phyloP scores from a whole-genome alignment of 352 stramenopile genomes.

The Phytopythium aichiense region DNA sequence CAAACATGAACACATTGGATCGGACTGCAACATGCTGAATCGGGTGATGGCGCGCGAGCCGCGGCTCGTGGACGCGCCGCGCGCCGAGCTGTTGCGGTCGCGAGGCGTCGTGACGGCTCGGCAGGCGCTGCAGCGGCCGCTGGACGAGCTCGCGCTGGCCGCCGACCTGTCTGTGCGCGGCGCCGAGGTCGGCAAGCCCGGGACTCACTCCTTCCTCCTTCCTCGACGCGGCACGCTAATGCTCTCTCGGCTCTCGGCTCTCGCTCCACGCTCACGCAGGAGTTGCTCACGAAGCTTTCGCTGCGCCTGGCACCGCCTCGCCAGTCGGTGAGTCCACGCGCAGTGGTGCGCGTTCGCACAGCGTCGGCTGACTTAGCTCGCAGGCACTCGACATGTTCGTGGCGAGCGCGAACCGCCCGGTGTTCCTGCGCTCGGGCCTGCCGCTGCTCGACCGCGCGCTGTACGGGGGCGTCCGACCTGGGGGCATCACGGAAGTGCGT shows the following conservation, averaged over 20 bases:
- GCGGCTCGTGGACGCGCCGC: conserved; percentile 35
- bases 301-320: conserved; percentile 42
- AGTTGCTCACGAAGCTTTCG: conserved; percentile 54
- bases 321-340: conserved; percentile 22
- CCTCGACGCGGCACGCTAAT: neutral
- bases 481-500: conserved; percentile 49
- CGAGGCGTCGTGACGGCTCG: conserved; percentile 51
- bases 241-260: neutral
- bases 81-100: conserved; percentile 34
- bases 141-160: conserved; percentile 61
- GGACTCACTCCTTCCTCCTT: neutral
- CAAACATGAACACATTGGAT: too few relatives aligned
- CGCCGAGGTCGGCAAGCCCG: conserved; percentile 28
- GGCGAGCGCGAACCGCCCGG: conserved; percentile 59
- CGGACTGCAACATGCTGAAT: conserved; percentile 36
- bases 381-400: conserved; percentile 82
- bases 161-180: conserved; percentile 62
- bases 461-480: conserved; percentile 51
- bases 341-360: neutral
- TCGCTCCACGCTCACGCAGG: conserved; percentile 14
- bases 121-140: conserved; percentile 44
- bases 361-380: neutral
- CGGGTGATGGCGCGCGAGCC: conserved; percentile 48
- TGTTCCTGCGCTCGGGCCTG: conserved; percentile 60
- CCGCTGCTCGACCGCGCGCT: conserved; percentile 55